phyloP scores from a whole-genome alignment of 202 grass and related monocot genomes.

The Digitaria exilis region DNA sequence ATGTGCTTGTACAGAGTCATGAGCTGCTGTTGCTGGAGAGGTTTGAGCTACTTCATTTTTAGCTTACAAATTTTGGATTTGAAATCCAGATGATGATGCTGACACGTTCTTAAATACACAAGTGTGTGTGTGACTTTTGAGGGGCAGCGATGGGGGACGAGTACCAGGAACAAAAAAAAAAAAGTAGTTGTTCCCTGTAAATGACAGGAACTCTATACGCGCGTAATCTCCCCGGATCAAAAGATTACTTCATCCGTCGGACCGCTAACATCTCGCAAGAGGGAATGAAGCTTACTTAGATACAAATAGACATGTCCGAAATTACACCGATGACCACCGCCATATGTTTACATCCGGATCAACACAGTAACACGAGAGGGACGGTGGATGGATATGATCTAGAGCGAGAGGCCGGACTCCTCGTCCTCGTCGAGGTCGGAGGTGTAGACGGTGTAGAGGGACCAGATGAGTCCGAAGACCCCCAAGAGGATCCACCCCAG shows the following conservation, averaged over 20 bases:
- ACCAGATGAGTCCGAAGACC: constrained; percentile 89
- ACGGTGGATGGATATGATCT: neutral
- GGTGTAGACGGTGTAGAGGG: constrained; percentile 88
- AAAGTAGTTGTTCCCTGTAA: neutral
- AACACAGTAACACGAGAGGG: neutral
- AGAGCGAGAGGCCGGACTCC: constrained; percentile 87
- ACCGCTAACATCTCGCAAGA: constrained; percentile 25
- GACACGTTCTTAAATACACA: too few species aligned
- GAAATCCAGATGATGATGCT: neutral
- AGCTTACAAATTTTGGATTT: too few species aligned
- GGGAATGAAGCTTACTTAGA: constrained; percentile 33
- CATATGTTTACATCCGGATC: constrained; percentile 19
- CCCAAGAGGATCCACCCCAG: constrained; percentile 84
- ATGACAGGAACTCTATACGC: neutral
- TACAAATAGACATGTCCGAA: constrained; percentile 41
- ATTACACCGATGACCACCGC: constrained; percentile 25
- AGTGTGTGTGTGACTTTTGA: too few species aligned
- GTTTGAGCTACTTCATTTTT: too few species aligned
- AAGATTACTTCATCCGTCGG: constrained; percentile 7
- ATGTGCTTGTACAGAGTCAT: too few species aligned
- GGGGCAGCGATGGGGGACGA: too few species aligned
- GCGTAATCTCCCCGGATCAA: neutral
- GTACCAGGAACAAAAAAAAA: too few species aligned
- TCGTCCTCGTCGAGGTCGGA: constrained; percentile 86
- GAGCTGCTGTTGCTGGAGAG: too few species aligned